Evolutionary conservation across 106 monocot species (phyloP).

Genomic region (Hemerocallis citrina): DNA sequence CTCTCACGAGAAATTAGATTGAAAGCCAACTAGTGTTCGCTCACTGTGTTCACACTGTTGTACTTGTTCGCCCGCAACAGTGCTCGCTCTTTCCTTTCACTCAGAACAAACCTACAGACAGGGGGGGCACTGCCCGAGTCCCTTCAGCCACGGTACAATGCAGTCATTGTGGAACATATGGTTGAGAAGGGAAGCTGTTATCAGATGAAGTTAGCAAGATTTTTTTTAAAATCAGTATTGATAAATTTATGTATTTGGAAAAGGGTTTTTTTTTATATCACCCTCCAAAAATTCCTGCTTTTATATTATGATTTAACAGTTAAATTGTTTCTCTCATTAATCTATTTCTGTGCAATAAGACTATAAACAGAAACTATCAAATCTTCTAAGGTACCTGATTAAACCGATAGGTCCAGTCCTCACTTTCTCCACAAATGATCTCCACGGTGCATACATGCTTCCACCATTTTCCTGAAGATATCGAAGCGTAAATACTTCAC

Average conservation of each 20-base stretch:
- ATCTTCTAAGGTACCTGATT: slow-evolving; percentile 30
- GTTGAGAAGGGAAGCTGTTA: slow-evolving; percentile 65
- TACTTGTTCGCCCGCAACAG: too few relatives aligned
- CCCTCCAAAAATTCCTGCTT: too few relatives aligned
- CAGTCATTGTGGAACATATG: slow-evolving; percentile 61
- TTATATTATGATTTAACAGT: too few relatives aligned
- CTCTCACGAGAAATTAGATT: slow-evolving; percentile 36
- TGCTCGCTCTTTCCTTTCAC: slow-evolving; percentile 5
- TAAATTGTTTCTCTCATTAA: too few relatives aligned
- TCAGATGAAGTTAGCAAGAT: not conserved
- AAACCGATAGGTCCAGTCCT: slow-evolving; percentile 41
- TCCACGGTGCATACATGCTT: slow-evolving; percentile 24
- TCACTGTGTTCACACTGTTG: not conserved
- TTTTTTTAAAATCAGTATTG: too few relatives aligned
- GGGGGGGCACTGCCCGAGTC: slow-evolving; percentile 57
- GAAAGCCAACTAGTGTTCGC: slow-evolving; percentile 2
- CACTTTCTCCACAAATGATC: slow-evolving; percentile 43
- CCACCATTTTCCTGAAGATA: slow-evolving; percentile 25
- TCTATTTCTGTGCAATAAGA: too few relatives aligned
- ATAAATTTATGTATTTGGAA: too few relatives aligned
- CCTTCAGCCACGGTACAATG: slow-evolving; percentile 58
- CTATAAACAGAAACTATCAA: not conserved
- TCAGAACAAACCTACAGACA: slow-evolving; percentile 43
- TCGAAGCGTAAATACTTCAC: too few relatives aligned
- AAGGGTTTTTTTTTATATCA: too few relatives aligned